Evolutionary conservation across 2,329 filamentous ascomycete species (phyloP).

Genomic region (Trichoderma gracile): DNA sequence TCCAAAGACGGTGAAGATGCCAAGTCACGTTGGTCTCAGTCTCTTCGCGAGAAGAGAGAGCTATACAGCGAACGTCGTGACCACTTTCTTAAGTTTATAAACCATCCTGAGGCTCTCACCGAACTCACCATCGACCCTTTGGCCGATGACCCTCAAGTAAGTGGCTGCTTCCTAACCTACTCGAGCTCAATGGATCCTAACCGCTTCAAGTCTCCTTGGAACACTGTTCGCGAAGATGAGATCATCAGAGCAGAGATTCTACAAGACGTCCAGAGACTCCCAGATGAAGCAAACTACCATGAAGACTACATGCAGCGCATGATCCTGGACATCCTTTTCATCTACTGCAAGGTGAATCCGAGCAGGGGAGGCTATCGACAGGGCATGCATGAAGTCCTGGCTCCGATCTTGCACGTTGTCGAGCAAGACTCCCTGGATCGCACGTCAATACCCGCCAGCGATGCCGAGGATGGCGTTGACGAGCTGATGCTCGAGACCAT

Average conservation of each 20-base stretch:
- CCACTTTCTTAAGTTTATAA: conserved; percentile 78
- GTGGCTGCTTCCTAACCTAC: conserved; percentile 24
- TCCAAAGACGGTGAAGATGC: conserved; percentile 62
- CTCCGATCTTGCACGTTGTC: conserved; percentile 82
- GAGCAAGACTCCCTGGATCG: conserved; percentile 75
- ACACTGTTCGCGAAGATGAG: conserved; percentile 82
- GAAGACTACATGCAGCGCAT: conserved; percentile 74
- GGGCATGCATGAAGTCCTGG: conserved; percentile 96
- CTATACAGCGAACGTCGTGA: conserved; percentile 72
- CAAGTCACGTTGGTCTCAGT: conserved; percentile 66
- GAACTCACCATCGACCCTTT: conserved; percentile 76
- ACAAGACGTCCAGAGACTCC: conserved; percentile 92
- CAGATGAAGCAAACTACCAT: conserved; percentile 88
- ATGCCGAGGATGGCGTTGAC: conserved; percentile 45
- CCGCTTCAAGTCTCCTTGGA: conserved; percentile 75
- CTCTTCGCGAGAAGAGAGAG: conserved; percentile 66
- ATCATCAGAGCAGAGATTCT: conserved; percentile 81
- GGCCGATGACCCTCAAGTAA: conserved; percentile 70
- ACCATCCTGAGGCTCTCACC: conserved; percentile 77
- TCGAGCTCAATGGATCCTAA: conserved; percentile 24
- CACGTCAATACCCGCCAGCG: conserved; percentile 35
- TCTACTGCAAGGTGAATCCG: conserved; percentile 91
- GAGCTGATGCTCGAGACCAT: conserved; percentile 63
- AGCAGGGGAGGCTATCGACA: conserved; percentile 88
- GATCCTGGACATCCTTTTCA: conserved; percentile 85